Evolutionary conservation across 306 rosid species (phyloP).

Genomic region (Coriaria nepalensis): DNA sequence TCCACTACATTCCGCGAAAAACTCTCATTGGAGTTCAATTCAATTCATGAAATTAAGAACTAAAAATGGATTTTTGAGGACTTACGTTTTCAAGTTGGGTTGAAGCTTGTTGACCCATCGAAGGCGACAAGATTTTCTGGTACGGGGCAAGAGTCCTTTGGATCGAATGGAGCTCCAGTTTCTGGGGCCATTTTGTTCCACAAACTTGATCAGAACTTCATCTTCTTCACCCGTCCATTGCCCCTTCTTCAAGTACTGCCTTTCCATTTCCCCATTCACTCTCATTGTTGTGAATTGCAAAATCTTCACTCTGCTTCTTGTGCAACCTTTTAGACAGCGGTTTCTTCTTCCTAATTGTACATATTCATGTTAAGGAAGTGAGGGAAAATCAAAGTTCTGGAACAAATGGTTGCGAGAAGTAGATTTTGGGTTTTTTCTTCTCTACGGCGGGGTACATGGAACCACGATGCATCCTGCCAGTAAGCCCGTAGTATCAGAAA

Average conservation of each 20-base stretch:
- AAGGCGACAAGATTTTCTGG: constrained; percentile 51
- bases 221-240: constrained; percentile 62
- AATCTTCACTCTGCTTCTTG: constrained; percentile 1
- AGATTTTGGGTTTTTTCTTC: neutral
- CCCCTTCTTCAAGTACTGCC: constrained; percentile 31
- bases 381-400: too few relatives aligned
- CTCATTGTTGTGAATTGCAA: neutral
- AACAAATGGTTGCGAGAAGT: too few relatives aligned
- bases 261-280: constrained; percentile 27
- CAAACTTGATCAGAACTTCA: constrained; percentile 33
- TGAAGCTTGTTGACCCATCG: constrained; percentile 54
- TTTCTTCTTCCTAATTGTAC: neutral
- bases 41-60: too few relatives aligned
- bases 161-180: constrained; percentile 75
- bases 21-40: too few relatives aligned
- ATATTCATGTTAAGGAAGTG: too few relatives aligned
- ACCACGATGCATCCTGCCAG: neutral
- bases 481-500: too few relatives aligned
- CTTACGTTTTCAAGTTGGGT: constrained; percentile 46
- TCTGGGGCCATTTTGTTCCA: constrained; percentile 34
- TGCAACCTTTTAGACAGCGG: neutral
- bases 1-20: constrained; percentile 22
- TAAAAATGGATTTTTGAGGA: neutral
- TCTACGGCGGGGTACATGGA: neutral
- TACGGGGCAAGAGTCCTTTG: constrained; percentile 40